phyloP scores from a whole-genome alignment of 2,329 filamentous ascomycete species.

The Talaromyces sp. region DNA sequence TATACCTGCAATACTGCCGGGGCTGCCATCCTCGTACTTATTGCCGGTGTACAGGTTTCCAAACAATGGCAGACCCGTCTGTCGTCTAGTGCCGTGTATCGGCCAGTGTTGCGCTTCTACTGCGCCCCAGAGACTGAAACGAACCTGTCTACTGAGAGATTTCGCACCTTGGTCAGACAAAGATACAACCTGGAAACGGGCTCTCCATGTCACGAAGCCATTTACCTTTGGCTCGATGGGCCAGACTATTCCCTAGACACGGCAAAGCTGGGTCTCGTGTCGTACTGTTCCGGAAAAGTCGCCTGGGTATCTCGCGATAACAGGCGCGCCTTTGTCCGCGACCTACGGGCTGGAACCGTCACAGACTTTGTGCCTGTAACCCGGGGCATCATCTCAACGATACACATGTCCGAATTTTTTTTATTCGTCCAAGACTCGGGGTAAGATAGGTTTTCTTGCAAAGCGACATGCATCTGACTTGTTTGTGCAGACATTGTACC shows the following conservation, averaged over 20 bases:
- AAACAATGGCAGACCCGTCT: conserved; percentile 25
- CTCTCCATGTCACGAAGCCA: neutral
- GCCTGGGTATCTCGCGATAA: conserved; percentile 6
- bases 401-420: conserved; percentile 1
- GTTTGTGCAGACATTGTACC: neutral
- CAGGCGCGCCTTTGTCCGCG: neutral
- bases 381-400: neutral
- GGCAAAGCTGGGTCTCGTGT: neutral
- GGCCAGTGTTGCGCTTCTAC: conserved; percentile 14
- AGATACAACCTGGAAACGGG: neutral
- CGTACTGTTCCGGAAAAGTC: conserved; percentile 3
- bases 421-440: conserved; percentile 1
- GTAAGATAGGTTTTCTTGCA: neutral
- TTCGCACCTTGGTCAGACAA: neutral
- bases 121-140: neutral
- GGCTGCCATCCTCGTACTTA: neutral
- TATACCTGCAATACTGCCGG: neutral
- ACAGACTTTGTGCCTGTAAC: conserved; percentile 1
- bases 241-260: neutral
- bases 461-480: neutral
- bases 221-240: neutral
- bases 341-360: neutral
- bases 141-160: neutral
- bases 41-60: conserved; percentile 22
- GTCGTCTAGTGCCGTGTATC: conserved; percentile 19